Percentiles rank a stretch among this genome's conserved stretches.
Conservation (phyloP, 306 rosid species). For the Quercus berberidifolia region DNA sequence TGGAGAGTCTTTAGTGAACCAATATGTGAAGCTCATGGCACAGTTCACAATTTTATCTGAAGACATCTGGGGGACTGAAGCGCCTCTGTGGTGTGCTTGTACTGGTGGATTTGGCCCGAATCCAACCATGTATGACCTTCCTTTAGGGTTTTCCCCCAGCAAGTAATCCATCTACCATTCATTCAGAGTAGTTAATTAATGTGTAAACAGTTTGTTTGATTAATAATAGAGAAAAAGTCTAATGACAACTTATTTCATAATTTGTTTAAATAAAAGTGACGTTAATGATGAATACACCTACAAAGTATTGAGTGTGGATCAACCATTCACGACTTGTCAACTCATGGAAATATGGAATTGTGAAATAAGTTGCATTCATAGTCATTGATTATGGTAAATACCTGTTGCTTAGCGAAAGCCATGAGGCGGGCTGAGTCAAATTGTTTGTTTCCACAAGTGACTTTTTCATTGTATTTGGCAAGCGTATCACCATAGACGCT, state of each 20-base stretch:
- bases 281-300: too few relatives aligned
- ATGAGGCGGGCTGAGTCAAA: conserved; percentile 34
- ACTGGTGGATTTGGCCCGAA: conserved; percentile 63
- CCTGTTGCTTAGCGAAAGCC: conserved; percentile 68
- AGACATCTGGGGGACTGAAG: conserved; percentile 47
- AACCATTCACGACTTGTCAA: too few relatives aligned
- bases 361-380: too few relatives aligned
- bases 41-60: conserved; percentile 20
- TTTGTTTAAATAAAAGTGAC: too few relatives aligned
- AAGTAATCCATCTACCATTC: conserved; percentile 64
- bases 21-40: conserved; percentile 41
- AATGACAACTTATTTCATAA: too few relatives aligned
- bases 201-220: neutral
- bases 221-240: neutral
- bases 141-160: conserved; percentile 64
- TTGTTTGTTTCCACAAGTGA: conserved; percentile 43
- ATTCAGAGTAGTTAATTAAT: neutral
- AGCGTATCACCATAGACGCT: conserved; percentile 60
- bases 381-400: neutral
- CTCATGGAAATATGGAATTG: too few relatives aligned
- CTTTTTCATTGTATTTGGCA: conserved; percentile 35
- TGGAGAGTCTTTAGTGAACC: conserved; percentile 46
- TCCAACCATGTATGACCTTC: conserved; percentile 85
- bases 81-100: conserved; percentile 91
- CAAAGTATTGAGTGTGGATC: too few relatives aligned